Conservation (phyloP, 139 green algal species). For the Micromonas pusilla region DNA sequence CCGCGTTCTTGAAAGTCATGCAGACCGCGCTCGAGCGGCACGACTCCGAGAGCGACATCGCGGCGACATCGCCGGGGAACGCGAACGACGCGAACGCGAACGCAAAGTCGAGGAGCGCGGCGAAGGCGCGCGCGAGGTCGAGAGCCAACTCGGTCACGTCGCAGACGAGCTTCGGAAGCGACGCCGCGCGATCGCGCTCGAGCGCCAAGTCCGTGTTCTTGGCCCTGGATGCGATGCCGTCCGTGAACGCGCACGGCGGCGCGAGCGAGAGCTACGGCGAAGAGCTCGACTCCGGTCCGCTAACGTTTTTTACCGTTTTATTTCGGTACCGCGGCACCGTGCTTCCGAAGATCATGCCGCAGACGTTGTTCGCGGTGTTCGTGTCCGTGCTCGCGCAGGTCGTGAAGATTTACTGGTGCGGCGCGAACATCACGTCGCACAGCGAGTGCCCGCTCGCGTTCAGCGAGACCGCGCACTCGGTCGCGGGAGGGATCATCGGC, state of each 20-base stretch:
- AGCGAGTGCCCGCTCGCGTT: conserved; percentile 14
- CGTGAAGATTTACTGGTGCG: not conserved
- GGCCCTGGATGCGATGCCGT: no score
- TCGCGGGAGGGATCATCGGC: conserved; percentile 18
- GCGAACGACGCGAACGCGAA: not conserved
- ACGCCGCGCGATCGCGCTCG: no score
- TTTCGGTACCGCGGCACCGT: conserved; percentile 18
- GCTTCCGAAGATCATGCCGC: conserved; percentile 4
- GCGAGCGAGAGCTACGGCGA: conserved; percentile 9
- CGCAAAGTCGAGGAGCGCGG: no score
- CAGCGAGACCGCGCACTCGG: conserved; percentile 2
- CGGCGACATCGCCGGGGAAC: no score
- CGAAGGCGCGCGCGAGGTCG: no score
- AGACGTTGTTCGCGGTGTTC: not conserved
- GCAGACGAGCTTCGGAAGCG: no score
- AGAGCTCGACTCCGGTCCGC: not conserved
- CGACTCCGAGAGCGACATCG: not conserved
- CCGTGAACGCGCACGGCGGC: no score
- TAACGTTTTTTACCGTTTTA: conserved; percentile 20
- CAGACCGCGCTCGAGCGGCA: not conserved
- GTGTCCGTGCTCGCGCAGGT: not conserved
- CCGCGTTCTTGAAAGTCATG: not conserved
- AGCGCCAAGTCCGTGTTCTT: no score
- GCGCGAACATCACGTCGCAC: not conserved
- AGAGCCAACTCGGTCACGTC: no score